These are phyloP conservation scores for Rhizopogon vesiculosus DNA, from an alignment of 768 basidiomycete species.

Conservation along the genomic window DNA sequence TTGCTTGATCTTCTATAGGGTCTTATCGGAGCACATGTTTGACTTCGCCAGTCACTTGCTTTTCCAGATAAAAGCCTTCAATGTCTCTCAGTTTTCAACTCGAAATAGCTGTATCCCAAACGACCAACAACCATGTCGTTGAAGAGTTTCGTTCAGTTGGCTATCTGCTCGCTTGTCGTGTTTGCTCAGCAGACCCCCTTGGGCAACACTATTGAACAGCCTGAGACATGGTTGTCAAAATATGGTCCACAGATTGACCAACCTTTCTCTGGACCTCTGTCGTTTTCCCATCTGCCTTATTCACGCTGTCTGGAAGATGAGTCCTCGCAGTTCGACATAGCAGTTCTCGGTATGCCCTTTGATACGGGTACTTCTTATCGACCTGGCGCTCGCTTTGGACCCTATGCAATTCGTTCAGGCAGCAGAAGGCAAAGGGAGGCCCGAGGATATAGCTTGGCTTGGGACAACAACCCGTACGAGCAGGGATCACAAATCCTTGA, in stretches of 20 bases:
- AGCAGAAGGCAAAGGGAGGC: constrained; percentile 60
- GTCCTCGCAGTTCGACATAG: constrained; percentile 59
- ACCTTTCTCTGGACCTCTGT: constrained; percentile 71
- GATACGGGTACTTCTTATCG: constrained; percentile 58
- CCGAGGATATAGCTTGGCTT: constrained; percentile 66
- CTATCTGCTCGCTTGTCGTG: neutral
- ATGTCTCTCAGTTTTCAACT: neutral
- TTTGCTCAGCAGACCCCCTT: constrained; percentile 7
- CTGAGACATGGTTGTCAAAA: constrained; percentile 58
- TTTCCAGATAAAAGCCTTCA: neutral
- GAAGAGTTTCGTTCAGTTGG: neutral
- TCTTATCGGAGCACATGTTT: neutral
- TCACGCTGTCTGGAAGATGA: constrained; percentile 62
- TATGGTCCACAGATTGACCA: constrained; percentile 76
- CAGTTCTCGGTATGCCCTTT: constrained; percentile 76
- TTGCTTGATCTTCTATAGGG: neutral
- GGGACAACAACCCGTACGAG: constrained; percentile 64
- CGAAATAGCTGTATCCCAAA: neutral
- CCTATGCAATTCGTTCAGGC: constrained; percentile 78
- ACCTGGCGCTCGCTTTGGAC: constrained; percentile 81
- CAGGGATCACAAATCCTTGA: constrained; percentile 61
- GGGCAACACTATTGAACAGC: constrained; percentile 1
- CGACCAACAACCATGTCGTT: neutral
- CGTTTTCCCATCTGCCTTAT: constrained; percentile 83
- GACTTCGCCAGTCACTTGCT: neutral